Conservation (phyloP, 331 rosid species). For the Spiraea crenata region DNA sequence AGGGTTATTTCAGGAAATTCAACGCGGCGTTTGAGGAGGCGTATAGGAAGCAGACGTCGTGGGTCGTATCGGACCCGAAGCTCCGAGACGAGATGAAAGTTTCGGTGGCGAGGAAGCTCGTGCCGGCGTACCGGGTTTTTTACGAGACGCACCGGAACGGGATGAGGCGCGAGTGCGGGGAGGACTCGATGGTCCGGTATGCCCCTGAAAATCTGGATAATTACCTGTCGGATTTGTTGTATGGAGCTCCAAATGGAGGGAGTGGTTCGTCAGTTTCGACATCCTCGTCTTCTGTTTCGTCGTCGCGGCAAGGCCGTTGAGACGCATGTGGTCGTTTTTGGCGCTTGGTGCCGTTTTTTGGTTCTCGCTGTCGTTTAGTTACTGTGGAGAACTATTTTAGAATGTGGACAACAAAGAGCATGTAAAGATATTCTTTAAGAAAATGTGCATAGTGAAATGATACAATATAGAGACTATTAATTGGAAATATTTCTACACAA, state of each 20-base stretch:
- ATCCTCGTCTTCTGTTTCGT: slow-evolving; percentile 19
- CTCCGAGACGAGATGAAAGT: slow-evolving; percentile 54
- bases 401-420: neutral
- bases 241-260: slow-evolving; percentile 36
- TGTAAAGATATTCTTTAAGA: neutral
- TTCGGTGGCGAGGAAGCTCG: slow-evolving; percentile 40
- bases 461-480: too few relatives aligned
- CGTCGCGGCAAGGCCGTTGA: slow-evolving; percentile 26
- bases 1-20: slow-evolving; percentile 33
- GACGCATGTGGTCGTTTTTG: slow-evolving; percentile 11
- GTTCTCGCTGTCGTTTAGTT: neutral
- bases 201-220: slow-evolving; percentile 56
- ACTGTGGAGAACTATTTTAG: neutral
- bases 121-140: slow-evolving; percentile 32
- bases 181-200: slow-evolving; percentile 19
- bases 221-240: slow-evolving; percentile 49
- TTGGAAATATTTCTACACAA: neutral
- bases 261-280: slow-evolving; percentile 39
- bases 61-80: slow-evolving; percentile 62
- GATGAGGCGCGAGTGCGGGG: slow-evolving; percentile 25
- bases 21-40: slow-evolving; percentile 49
- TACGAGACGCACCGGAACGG: slow-evolving; percentile 36
- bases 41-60: slow-evolving; percentile 44
- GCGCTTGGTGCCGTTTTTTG: neutral
- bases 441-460: neutral